Percentiles rank a stretch among this genome's conserved stretches.
Evolutionary conservation across 345 rosid genomes (phyloP).

Genomic region (Moricandia moricandioides): DNA sequence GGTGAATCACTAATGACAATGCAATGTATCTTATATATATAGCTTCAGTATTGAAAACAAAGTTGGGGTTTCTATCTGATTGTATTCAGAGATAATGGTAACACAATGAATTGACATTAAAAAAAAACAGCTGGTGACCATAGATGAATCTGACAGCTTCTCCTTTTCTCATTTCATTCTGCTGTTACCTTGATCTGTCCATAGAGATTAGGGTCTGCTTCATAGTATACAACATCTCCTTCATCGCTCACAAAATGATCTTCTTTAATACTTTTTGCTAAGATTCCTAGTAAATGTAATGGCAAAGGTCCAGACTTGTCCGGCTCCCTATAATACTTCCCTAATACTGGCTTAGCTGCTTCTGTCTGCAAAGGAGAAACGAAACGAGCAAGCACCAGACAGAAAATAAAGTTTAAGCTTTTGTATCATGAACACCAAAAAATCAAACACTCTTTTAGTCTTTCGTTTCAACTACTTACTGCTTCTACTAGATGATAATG

Average conservation of each 20-base stretch:
- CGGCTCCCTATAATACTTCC: conserved; percentile 80
- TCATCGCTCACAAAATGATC: conserved; percentile 74
- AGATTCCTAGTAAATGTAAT: conserved; percentile 49
- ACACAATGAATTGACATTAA: conserved; percentile 20
- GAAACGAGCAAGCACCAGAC: neutral
- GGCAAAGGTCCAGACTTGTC: conserved; percentile 71
- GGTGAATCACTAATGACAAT: conserved; percentile 5
- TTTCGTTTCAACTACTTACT: conserved; percentile 39
- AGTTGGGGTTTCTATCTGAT: conserved; percentile 15
- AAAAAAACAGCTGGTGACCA: conserved; percentile 22
- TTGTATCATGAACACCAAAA: neutral
- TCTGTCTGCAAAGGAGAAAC: conserved; percentile 51
- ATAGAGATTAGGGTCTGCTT: conserved; percentile 48
- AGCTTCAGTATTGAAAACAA: conserved; percentile 23
- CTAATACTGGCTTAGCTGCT: conserved; percentile 82
- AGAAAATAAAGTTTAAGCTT: neutral
- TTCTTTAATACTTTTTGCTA: conserved; percentile 55
- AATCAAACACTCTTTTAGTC: neutral
- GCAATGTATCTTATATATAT: neutral
- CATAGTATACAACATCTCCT: conserved; percentile 73
- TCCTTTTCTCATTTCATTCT: conserved; percentile 28
- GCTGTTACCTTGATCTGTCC: conserved; percentile 31
- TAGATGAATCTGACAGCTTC: conserved; percentile 19
- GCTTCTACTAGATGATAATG: conserved; percentile 92
- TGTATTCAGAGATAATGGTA: conserved; percentile 19